Evolutionary conservation across 1,139 yeast genomes (phyloP), one percentile per base, ranked within the genome.

Genomic region (Lodderomyces margitis): DNA sequence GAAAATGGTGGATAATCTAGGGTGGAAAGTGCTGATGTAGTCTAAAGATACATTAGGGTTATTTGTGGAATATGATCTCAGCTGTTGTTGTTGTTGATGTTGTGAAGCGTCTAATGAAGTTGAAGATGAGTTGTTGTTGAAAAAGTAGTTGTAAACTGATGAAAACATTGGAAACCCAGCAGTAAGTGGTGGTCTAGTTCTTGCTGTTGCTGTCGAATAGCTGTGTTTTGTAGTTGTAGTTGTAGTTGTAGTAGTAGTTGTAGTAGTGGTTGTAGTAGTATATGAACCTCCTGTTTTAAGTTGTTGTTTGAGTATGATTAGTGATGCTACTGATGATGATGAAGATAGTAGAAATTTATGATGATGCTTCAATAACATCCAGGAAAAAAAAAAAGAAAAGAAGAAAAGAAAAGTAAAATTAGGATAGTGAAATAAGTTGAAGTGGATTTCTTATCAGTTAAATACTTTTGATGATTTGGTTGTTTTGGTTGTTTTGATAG

Each of bases 1-100:
- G 39, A 78, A 66, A 11, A 80, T 66, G 3, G 76, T 64, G 19
- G 70, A 60, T 33, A 80, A 55, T 24, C 75, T 62, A 0, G 83
- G 81, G 48, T 77, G 71, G 53, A 80, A 78, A 36, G 49, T 48
- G 16, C 57, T 53, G 3, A 53, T 42, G 14, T 30, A 24, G 27
- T 56, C 54, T 28, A 42, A 45, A 15, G 52, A 45, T 16, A 56
- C 47, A 7, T 50, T 38, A 20, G 56, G 55, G 50, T 68, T 67
- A 46, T 62, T 59, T 32, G 74, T 68, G 31, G 70, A 44, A 20
- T 39, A 46, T 9, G 41, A 20, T 20, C 38, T 16, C 14, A 31
- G 16, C 9, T 40, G 42, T 25, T n/a, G n/a, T n/a, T n/a, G n/a
- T n/a, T n/a, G n/a, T n/a, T n/a, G n/a, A n/a, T n/a, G n/a, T n/a